A percentile compares a stretch with the other conserved stretches of the same genome.
These are phyloP conservation scores for Penicillium sp. DNA, from an alignment of 2,329 filamentous ascomycete genomes.

Conservation along the genomic window DNA sequence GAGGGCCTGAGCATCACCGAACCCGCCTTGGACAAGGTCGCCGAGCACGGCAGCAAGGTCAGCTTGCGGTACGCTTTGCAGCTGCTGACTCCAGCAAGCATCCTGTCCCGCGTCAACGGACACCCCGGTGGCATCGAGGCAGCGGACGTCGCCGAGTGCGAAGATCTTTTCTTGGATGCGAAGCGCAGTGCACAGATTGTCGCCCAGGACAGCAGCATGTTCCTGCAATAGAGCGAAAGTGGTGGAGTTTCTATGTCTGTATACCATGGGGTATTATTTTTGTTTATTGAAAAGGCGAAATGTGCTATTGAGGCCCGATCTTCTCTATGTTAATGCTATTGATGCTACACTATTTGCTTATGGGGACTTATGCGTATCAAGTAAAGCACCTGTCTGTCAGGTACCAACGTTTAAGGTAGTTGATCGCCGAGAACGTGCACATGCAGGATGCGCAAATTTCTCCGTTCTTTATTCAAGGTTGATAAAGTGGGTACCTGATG, in stretches of 20 bases:
- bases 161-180: conserved; percentile 80
- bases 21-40: conserved; percentile 80
- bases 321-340: conserved; percentile 27
- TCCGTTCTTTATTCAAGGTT: neutral
- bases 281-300: conserved; percentile 27
- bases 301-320: conserved; percentile 17
- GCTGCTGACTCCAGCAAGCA: conserved; percentile 83
- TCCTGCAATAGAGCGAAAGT: conserved; percentile 50
- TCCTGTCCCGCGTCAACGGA: conserved; percentile 82
- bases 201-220: conserved; percentile 63
- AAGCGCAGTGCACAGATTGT: conserved; percentile 73
- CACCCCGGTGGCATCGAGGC: conserved; percentile 70
- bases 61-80: conserved; percentile 92
- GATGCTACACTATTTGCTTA: conserved; percentile 11
- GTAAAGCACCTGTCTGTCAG: neutral
- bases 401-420: neutral
- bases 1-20: conserved; percentile 79
- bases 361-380: neutral
- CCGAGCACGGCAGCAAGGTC: conserved; percentile 82
- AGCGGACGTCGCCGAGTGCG: conserved; percentile 75
- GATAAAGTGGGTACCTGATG: neutral
- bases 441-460: neutral
- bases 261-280: conserved; percentile 22
- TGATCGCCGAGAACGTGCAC: neutral
- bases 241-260: conserved; percentile 22